A percentile compares a stretch with the other conserved stretches of the same genome.
Evolutionary conservation across 805 yeast genomes (phyloP).

Genomic region (Kluyveromyces siamensis): DNA sequence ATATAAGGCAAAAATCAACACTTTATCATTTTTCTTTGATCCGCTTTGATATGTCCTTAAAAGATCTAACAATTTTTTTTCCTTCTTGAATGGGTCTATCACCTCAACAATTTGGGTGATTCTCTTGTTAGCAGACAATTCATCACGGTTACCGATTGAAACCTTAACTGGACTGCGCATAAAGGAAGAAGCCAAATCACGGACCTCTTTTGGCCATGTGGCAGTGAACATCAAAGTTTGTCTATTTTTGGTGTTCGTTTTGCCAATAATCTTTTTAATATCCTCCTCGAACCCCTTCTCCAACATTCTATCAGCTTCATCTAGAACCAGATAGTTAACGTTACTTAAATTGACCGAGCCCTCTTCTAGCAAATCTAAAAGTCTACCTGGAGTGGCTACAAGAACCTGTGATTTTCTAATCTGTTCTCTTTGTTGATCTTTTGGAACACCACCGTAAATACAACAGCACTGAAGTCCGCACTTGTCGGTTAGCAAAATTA

Average conservation of each 20-base stretch:
- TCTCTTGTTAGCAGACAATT: constrained; percentile 87
- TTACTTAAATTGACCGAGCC: constrained; percentile 63
- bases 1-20: constrained; percentile 86
- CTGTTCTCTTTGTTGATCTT: constrained; percentile 76
- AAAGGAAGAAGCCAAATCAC: constrained; percentile 79
- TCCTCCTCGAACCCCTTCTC: constrained; percentile 98
- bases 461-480: constrained; percentile 67
- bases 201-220: constrained; percentile 99
- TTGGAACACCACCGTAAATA: constrained; percentile 95
- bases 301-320: constrained; percentile 98
- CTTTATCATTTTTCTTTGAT: constrained; percentile 61
- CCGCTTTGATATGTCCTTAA: constrained; percentile 69
- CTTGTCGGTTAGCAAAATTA: constrained; percentile 51
- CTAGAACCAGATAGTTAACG: constrained; percentile 76
- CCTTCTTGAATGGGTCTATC: constrained; percentile 73
- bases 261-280: constrained; percentile 71
- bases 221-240: constrained; percentile 99
- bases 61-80: constrained; percentile 60
- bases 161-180: constrained; percentile 84
- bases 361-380: constrained; percentile 82
- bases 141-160: constrained; percentile 90
- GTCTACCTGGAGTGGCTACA: constrained; percentile 97
- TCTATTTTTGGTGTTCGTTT: constrained; percentile 43
- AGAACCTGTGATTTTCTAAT: constrained; percentile 65
- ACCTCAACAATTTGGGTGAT: constrained; percentile 93